Percentiles rank a stretch among this genome's conserved stretches.
Evolutionary conservation across 352 stramenopile genomes (phyloP).

Genomic region (Globisporangium nunn): DNA sequence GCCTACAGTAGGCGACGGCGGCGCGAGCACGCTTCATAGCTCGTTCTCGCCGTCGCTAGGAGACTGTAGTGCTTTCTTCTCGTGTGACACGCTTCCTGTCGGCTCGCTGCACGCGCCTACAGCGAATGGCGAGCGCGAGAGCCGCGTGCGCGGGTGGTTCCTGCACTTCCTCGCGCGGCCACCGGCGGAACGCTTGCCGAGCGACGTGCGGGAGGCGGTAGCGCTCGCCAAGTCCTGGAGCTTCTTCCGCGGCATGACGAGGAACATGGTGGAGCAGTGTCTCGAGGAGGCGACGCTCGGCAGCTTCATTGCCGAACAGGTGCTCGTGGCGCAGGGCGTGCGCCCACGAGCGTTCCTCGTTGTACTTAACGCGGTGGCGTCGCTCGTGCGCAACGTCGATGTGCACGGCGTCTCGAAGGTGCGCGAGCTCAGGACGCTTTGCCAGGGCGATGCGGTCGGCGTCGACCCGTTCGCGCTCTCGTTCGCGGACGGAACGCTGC

Average conservation of each 20-base stretch:
- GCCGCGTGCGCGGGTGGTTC: constrained; percentile 29
- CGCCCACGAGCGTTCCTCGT: constrained; percentile 33
- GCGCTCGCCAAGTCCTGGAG: constrained; percentile 28
- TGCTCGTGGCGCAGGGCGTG: constrained; percentile 35
- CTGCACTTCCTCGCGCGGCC: constrained; percentile 30
- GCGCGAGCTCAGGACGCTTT: constrained; percentile 47
- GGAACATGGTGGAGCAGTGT: constrained; percentile 39
- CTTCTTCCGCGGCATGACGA: constrained; percentile 50
- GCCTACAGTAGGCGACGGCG: not conserved
- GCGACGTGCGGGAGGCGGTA: constrained; percentile 23
- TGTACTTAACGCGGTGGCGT: constrained; percentile 31
- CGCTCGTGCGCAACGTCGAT: constrained; percentile 41
- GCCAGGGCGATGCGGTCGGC: constrained; percentile 52
- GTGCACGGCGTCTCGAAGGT: constrained; percentile 32
- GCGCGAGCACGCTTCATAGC: constrained; percentile 1
- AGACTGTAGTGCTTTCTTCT: constrained; percentile 11
- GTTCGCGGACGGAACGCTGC: constrained; percentile 27
- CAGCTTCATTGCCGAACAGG: constrained; percentile 26
- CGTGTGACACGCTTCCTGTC: not conserved
- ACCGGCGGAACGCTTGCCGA: constrained; percentile 15
- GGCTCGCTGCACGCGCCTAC: constrained; percentile 1
- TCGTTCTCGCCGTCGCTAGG: constrained; percentile 24
- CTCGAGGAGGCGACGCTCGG: constrained; percentile 33
- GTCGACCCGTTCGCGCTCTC: constrained; percentile 32
- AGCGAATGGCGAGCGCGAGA: constrained; percentile 27